Base-by-base conservation (phyloP, 371 early-diverging fungal genomes). In the Umbelopsis sp. region DNA sequence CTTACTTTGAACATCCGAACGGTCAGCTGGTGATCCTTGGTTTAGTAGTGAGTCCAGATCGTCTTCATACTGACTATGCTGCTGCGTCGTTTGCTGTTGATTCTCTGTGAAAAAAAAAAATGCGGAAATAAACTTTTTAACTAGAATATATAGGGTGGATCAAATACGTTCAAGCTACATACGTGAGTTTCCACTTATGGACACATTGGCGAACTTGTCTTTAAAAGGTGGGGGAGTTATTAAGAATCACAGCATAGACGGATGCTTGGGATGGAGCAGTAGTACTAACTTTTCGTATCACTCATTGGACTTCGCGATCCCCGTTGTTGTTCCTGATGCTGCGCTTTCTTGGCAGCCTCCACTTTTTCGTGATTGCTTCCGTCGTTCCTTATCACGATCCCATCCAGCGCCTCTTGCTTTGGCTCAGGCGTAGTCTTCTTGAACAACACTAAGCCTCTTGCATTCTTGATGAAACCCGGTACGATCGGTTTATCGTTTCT, bases 361-460 rank as follows among this genome's bases (percentile, higher is more conserved):
- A 57, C 57, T 18, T 57, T 65, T 20, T 29, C 69, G 51, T 76
- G 75, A 52, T 72, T 74, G 24, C 78, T 73, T 29, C 78, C 68
- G 62, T 80, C 78, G 50, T 80, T 80, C 6, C 76, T 72, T 12
- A 80, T 14, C 65, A 78, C 76, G 20, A 83, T 83, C 7, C 83
- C 81, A 51, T 80, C 78, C 9, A 10, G 41, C 41, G 18, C 48
- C 63, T 72, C 50, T 25, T 50, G 67, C 64, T 68, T 70, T 24
- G 51, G 67, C 46, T n/a, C 50, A 12, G 65, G 63, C n/a, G 73
- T 63, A 29, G 74, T 67, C 37, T 73, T 66, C 62, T 80, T 80
- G 35, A 82, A 78, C 22, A 82, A 24, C 2, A 82, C 75, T 20
- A 76, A 66, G 1, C 83, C 83, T 32, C 74, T 77, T 12, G 72